These are phyloP conservation scores for Trichocladium uniseriatum DNA, from an alignment of 495 filamentous ascomycete species.

Conservation along the genomic window DNA sequence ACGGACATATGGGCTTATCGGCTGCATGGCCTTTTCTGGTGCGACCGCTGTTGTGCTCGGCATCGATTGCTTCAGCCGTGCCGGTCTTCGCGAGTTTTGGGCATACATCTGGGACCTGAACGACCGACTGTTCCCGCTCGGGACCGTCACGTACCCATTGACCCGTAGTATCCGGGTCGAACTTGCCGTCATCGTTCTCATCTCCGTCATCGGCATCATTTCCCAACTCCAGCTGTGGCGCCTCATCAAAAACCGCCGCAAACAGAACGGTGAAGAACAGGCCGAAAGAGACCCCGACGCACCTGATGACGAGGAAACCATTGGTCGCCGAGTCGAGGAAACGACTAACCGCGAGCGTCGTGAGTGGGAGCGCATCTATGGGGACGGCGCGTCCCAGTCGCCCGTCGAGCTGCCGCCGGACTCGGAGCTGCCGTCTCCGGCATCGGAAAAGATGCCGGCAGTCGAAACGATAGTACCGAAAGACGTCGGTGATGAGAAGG, in stretches of 20 bases:
- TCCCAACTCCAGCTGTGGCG: slow-evolving; percentile 85
- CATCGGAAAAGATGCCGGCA: slow-evolving; percentile 19
- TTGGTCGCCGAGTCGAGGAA: slow-evolving; percentile 59
- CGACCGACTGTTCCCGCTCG: slow-evolving; percentile 65
- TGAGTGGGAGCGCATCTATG: slow-evolving; percentile 77
- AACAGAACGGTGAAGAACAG: slow-evolving; percentile 47
- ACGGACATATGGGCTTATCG: slow-evolving; percentile 65
- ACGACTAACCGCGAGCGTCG: slow-evolving; percentile 55
- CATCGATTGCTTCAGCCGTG: slow-evolving; percentile 83
- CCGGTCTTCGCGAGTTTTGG: slow-evolving; percentile 93
- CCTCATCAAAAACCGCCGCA: slow-evolving; percentile 64
- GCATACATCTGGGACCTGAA: slow-evolving; percentile 87
- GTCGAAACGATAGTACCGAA: slow-evolving; percentile 26
- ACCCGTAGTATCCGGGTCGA: slow-evolving; percentile 83
- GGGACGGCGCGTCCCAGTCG: slow-evolving; percentile 34
- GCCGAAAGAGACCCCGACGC: slow-evolving; percentile 49
- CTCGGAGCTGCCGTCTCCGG: slow-evolving; percentile 19
- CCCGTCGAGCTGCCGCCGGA: slow-evolving; percentile 12
- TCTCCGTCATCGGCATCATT: slow-evolving; percentile 65
- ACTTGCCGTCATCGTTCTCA: slow-evolving; percentile 64
- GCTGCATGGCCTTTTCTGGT: slow-evolving; percentile 67
- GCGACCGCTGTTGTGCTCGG: slow-evolving; percentile 70
- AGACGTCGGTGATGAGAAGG: slow-evolving; percentile 21
- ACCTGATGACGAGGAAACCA: slow-evolving; percentile 61
- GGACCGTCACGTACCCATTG: slow-evolving; percentile 69